Percentiles rank a stretch among this genome's conserved stretches.
Evolutionary conservation across 768 basidiomycete genomes (phyloP).

Genomic region (Suillus lakei): DNA sequence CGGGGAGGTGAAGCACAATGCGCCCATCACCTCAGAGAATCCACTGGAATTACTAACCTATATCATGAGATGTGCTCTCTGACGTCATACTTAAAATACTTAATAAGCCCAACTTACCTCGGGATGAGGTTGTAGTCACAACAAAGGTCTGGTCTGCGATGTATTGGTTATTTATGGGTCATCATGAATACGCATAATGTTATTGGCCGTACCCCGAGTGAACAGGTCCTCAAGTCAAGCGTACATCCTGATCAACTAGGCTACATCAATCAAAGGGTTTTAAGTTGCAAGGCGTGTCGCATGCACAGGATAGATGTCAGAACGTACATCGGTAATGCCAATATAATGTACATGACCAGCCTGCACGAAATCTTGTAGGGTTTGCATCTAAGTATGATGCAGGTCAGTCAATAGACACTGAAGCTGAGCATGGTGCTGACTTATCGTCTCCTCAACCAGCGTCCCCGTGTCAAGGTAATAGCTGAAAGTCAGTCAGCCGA

Average conservation of each 20-base stretch:
- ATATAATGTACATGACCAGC: slow-evolving; percentile 67
- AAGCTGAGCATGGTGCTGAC: slow-evolving; percentile 42
- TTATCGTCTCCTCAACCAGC: slow-evolving; percentile 32
- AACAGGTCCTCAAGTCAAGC: slow-evolving; percentile 2
- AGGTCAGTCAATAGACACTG: slow-evolving; percentile 3
- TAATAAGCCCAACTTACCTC: slow-evolving; percentile 44
- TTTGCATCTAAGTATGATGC: slow-evolving; percentile 54
- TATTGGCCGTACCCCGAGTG: slow-evolving; percentile 13
- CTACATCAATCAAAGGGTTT: slow-evolving; percentile 58
- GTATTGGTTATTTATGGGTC: not conserved
- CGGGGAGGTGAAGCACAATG: not conserved
- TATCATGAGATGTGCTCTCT: slow-evolving; percentile 37
- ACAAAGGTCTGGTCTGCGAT: slow-evolving; percentile 42
- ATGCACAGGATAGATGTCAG: not conserved
- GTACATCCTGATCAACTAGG: slow-evolving; percentile 40
- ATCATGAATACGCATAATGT: slow-evolving; percentile 4
- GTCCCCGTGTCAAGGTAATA: slow-evolving; percentile 36
- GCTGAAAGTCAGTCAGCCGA: slow-evolving; percentile 25
- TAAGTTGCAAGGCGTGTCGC: slow-evolving; percentile 56
- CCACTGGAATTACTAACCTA: slow-evolving; percentile 23
- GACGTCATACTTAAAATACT: slow-evolving; percentile 51
- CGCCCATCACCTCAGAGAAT: not conserved
- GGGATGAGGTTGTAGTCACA: slow-evolving; percentile 49
- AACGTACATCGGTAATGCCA: slow-evolving; percentile 59
- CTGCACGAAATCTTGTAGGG: slow-evolving; percentile 66